Percentiles rank a stretch among this genome's conserved stretches.
phyloP scores from a whole-genome alignment of 179 eudicot species.

The Beta lomatogona region DNA sequence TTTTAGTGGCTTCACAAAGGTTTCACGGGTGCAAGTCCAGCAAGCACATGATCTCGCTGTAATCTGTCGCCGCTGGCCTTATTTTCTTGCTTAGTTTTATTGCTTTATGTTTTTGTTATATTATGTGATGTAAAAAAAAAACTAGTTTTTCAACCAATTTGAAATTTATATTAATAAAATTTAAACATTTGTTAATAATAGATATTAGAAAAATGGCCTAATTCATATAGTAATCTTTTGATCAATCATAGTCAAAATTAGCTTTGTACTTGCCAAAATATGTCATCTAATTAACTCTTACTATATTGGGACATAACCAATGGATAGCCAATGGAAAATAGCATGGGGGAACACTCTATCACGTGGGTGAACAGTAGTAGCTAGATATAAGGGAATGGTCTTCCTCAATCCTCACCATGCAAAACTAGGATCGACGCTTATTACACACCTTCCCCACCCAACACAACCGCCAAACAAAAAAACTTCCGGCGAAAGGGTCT shows the following conservation, averaged over 20 bases:
- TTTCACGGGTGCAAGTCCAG: no score
- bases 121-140: no score
- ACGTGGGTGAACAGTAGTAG: constrained; percentile 9
- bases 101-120: no score
- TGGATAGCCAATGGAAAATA: constrained; percentile 3
- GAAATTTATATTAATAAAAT: no score
- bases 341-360: constrained; percentile 24
- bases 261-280: neutral
- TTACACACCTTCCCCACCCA: neutral
- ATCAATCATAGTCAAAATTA: neutral
- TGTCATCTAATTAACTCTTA: neutral
- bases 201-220: no score
- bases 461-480: neutral
- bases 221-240: neutral
- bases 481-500: neutral
- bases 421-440: constrained; percentile 1
- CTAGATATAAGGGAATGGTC: constrained; percentile 8
- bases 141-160: no score
- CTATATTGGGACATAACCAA: neutral
- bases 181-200: no score
- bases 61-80: no score
- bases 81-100: no score
- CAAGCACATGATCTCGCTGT: no score
- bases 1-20: no score
- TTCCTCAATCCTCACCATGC: constrained; percentile 5